Evolutionary conservation across 2,329 filamentous ascomycete genomes (phyloP), one percentile per base, ranked within the genome.

Genomic region (Cadophora luteo-olivacea): DNA sequence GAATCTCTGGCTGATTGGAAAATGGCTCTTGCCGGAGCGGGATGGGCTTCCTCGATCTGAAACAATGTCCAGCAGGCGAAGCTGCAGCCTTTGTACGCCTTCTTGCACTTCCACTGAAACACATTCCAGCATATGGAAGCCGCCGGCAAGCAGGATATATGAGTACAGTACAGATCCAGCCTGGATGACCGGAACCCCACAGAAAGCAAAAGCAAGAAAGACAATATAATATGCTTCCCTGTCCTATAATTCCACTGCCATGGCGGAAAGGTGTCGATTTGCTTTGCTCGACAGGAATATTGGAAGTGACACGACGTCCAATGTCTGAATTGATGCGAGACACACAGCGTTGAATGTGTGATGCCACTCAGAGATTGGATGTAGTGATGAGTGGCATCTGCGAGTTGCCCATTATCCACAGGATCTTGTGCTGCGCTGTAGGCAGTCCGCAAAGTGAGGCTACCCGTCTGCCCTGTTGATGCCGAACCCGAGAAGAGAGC

Each of bases 21-120:
- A 64, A 64, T 61, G 58, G 69, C 68, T 66, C 51, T 64, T 55
- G 61, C 68, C 55, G 57, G 61, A 60, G 68, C 64, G 60, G 68
- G 49, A 66, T 38, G 63, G 45, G 54, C 61, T 51, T 62, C 61
- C 57, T 61, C 64, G 64, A 64, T 72, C 68, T 73, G 70, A 73
- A 74, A 73, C 71, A 66, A 51, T 62, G 54, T 70, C 69, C 64
- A 70, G 65, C 65, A 70, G 33, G 65, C 67, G 72, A 71, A 69
- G 70, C 72, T 72, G 69, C 71, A 62, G 65, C 60, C 66, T 63
- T 64, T 54, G 51, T 54, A 32, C 24, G 24, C 51, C 51, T 38
- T 24, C 62, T 62, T 66, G 51, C 48, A 67, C 66, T 67, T 54
- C 64, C 49, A 65, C 29, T 68, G 68, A 68, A 70, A 66, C 68